Conservation (phyloP, 1,139 yeast genomes). For the Pichia norvegensis region DNA sequence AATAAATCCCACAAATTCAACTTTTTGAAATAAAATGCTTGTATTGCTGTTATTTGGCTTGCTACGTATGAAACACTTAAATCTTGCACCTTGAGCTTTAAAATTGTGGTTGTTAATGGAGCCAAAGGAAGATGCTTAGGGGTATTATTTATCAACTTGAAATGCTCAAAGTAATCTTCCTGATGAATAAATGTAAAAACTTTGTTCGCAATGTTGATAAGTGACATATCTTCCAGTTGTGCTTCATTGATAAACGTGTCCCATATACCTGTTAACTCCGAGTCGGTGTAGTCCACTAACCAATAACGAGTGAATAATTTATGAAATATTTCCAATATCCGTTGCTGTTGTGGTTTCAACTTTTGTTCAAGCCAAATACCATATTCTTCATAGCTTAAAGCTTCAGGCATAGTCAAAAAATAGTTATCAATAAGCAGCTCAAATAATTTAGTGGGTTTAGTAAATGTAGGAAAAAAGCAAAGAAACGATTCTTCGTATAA, state of each 20-base stretch:
- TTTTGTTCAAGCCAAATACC: slow-evolving; percentile 73
- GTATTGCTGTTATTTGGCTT: slow-evolving; percentile 75
- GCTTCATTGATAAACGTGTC: slow-evolving; percentile 42
- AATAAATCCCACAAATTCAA: slow-evolving; percentile 72
- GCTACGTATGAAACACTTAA: slow-evolving; percentile 75
- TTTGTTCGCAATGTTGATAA: slow-evolving; percentile 17
- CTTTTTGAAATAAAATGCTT: slow-evolving; percentile 58
- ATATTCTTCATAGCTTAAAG: slow-evolving; percentile 76
- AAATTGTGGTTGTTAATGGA: slow-evolving; percentile 27
- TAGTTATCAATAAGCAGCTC: slow-evolving; percentile 57
- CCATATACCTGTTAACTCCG: slow-evolving; percentile 44
- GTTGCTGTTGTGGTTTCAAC: slow-evolving; percentile 54
- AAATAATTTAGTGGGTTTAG: slow-evolving; percentile 60
- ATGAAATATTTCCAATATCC: slow-evolving; percentile 67
- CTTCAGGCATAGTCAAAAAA: slow-evolving; percentile 78
- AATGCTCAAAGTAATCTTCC: slow-evolving; percentile 19
- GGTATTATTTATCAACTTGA: slow-evolving; percentile 17
- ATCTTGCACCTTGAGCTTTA: slow-evolving; percentile 48
- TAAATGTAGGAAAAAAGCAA: slow-evolving; percentile 69
- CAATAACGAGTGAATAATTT: slow-evolving; percentile 69
- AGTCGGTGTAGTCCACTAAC: slow-evolving; percentile 32
- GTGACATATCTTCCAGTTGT: slow-evolving; percentile 9
- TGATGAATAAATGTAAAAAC: slow-evolving; percentile 20
- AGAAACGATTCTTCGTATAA: slow-evolving; percentile 65
- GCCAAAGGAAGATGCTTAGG: slow-evolving; percentile 14